Percentiles rank a stretch among this genome's conserved stretches.
Conservation (phyloP, 331 rosid genomes). For the Cydonia oblonga region DNA sequence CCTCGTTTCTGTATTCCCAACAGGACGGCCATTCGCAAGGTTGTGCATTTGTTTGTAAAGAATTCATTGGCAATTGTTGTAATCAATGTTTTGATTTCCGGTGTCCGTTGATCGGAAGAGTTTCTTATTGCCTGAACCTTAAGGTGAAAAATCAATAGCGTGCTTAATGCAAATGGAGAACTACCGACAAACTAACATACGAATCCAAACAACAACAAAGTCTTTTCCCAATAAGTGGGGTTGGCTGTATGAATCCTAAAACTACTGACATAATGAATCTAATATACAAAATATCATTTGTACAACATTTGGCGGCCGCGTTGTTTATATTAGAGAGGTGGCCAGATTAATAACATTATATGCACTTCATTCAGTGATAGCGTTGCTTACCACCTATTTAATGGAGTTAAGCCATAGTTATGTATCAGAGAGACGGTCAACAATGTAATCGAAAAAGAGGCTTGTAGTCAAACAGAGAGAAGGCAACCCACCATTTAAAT, state of each 20-base stretch:
- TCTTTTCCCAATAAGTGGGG: too few relatives aligned
- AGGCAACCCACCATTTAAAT: conserved; percentile 8
- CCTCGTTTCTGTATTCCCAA: conserved; percentile 12
- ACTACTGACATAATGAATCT: too few relatives aligned
- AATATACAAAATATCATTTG: too few relatives aligned
- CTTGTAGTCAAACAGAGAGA: background rate
- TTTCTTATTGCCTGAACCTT: conserved; percentile 9
- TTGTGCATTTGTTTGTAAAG: conserved; percentile 58
- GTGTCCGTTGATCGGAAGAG: conserved; percentile 15
- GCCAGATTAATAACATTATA: too few relatives aligned
- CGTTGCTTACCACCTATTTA: too few relatives aligned
- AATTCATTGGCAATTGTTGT: conserved; percentile 45
- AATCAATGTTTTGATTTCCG: conserved; percentile 31
- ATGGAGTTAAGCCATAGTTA: too few relatives aligned
- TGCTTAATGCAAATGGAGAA: conserved; percentile 8
- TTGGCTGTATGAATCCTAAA: too few relatives aligned
- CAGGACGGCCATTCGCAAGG: conserved; percentile 32
- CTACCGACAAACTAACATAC: background rate
- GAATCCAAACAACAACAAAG: too few relatives aligned
- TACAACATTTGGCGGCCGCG: background rate
- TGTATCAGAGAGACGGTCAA: background rate
- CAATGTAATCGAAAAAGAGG: background rate
- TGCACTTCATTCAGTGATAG: too few relatives aligned
- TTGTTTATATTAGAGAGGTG: background rate
- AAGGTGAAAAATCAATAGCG: conserved; percentile 14